Percentiles rank a stretch among this genome's conserved stretches.
phyloP scores from a whole-genome alignment of 495 filamentous ascomycete genomes.

The Paragyromitra xinjiangensis region DNA sequence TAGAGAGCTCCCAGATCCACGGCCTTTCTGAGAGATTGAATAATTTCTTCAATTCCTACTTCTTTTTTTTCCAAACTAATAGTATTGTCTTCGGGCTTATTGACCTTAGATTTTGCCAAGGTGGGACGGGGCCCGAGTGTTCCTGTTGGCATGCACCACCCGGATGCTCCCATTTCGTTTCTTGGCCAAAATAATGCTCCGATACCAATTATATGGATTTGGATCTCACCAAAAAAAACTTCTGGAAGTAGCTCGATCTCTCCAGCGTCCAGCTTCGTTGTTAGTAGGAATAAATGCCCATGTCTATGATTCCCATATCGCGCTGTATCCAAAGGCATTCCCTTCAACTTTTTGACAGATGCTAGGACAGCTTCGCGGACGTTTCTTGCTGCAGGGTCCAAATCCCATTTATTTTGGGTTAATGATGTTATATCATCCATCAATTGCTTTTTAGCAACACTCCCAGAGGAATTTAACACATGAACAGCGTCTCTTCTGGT shows the following conservation, averaged over 20 bases:
- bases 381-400: constrained; percentile 39
- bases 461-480: constrained; percentile 55
- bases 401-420: constrained; percentile 22
- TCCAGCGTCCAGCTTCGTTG: constrained; percentile 43
- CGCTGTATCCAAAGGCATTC: constrained; percentile 52
- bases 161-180: constrained; percentile 51
- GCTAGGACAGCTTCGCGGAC: constrained; percentile 47
- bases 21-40: constrained; percentile 35
- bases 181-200: constrained; percentile 53
- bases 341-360: constrained; percentile 50
- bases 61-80: background rate
- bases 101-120: background rate
- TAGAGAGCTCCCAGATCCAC: constrained; percentile 47
- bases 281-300: constrained; percentile 52
- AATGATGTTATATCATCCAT: constrained; percentile 51
- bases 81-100: background rate
- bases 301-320: constrained; percentile 51
- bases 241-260: constrained; percentile 46
- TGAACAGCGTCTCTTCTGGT: constrained; percentile 25
- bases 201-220: constrained; percentile 54
- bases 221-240: constrained; percentile 52
- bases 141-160: constrained; percentile 48
- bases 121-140: constrained; percentile 29
- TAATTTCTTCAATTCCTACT: constrained; percentile 27
- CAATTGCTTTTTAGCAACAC: constrained; percentile 54